Conservation (phyloP, 179 eudicot species). For the Amaranthus tricolor region DNA sequence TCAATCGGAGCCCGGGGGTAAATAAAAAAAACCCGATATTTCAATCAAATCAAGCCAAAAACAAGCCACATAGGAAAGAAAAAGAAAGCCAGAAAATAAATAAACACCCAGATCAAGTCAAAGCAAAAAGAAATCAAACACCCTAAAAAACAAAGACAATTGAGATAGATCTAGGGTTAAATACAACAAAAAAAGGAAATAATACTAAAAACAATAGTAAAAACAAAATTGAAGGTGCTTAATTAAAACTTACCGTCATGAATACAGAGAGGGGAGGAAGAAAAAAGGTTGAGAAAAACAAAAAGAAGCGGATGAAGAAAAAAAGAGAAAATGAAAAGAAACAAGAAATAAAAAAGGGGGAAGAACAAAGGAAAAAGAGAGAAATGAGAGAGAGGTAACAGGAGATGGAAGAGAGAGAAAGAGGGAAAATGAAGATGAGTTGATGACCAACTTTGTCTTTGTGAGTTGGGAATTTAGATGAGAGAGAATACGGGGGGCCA, state of each 20-base stretch:
- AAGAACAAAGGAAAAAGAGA: constrained; percentile 3
- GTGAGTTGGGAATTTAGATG: constrained; percentile 18
- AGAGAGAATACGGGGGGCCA: constrained; percentile 4
- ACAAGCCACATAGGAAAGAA: neutral
- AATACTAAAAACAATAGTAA: neutral
- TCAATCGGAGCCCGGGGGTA: neutral
- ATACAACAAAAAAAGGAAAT: neutral
- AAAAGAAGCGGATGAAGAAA: constrained; percentile 13
- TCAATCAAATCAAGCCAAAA: constrained; percentile 19
- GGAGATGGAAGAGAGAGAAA: constrained; percentile 12
- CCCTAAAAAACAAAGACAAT: constrained; percentile 15
- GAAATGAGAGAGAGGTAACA: neutral
- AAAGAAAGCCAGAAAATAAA: constrained; percentile 12
- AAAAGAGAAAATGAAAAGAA: constrained; percentile 10
- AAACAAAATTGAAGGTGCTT: neutral
- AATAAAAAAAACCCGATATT: neutral
- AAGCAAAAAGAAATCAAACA: neutral
- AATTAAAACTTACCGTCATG: constrained; percentile 34
- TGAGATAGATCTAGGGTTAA: constrained; percentile 25
- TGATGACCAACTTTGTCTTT: constrained; percentile 16
- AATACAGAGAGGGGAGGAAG: constrained; percentile 27
- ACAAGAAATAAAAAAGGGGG: constrained; percentile 6
- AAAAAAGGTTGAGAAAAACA: constrained; percentile 12
- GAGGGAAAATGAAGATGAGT: neutral
- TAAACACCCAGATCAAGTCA: constrained; percentile 17